phyloP scores from a whole-genome alignment of 148 eudicot genomes.

The Amaranthus palmeri region DNA sequence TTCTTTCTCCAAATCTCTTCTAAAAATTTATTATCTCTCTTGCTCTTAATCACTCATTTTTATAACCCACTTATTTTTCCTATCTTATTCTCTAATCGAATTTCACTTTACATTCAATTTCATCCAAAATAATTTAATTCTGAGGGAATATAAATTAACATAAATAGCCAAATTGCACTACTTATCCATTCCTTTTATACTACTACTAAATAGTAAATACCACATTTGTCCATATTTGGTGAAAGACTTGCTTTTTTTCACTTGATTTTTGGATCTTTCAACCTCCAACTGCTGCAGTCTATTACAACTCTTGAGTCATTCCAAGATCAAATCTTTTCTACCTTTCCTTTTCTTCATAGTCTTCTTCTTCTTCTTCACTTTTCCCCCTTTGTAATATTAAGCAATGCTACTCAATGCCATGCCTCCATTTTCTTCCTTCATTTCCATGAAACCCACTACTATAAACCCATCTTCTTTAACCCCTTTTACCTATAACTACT shows the following conservation, averaged over 20 bases:
- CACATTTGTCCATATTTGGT: too few species aligned
- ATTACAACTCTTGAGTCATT: neutral
- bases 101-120: too few species aligned
- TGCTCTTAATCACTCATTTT: too few species aligned
- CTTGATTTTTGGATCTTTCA: constrained; percentile 1
- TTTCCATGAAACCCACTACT: constrained; percentile 1
- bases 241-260: too few species aligned
- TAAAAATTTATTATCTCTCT: too few species aligned
- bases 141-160: too few species aligned
- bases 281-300: neutral
- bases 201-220: too few species aligned
- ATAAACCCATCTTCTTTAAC: neutral
- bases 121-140: too few species aligned
- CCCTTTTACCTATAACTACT: neutral
- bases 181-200: too few species aligned
- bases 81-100: neutral
- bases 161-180: too few species aligned
- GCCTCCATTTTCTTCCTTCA: neutral
- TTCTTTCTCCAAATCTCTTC: too few species aligned
- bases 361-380: neutral
- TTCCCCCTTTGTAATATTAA: neutral
- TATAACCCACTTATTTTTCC: neutral
- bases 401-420: constrained; percentile 25
- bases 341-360: neutral
- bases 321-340: constrained; percentile 2